Percentiles rank a stretch among this genome's conserved stretches.
phyloP scores from a whole-genome alignment of 179 eudicot species.

The Drosera spatulata region DNA sequence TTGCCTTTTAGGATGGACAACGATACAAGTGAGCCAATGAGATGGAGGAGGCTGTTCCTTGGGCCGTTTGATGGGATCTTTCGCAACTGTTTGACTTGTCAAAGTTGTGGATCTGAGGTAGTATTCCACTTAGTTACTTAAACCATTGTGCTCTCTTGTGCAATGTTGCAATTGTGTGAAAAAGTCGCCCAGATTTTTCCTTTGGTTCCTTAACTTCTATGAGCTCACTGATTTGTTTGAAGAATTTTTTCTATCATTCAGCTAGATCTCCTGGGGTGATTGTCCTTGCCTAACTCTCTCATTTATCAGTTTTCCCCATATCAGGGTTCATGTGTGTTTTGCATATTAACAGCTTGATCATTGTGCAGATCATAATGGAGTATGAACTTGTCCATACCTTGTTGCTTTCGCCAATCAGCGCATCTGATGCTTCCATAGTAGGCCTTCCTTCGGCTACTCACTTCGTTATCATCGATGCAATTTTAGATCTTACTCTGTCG shows the following conservation, averaged over 20 bases:
- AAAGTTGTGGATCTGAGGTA: constrained; percentile 87
- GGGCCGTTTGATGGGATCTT: constrained; percentile 92
- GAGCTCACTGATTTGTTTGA: constrained; percentile 26
- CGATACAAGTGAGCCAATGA: constrained; percentile 33
- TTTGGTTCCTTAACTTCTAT: constrained; percentile 29
- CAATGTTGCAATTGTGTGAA: background rate
- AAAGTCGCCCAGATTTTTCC: background rate
- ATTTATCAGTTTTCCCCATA: too few relatives aligned
- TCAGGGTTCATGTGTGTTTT: too few relatives aligned
- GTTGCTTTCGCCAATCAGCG: too few relatives aligned
- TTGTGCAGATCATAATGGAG: too few relatives aligned
- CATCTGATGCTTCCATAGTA: constrained; percentile 21
- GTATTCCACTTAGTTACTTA: constrained; percentile 25
- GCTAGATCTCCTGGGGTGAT: too few relatives aligned
- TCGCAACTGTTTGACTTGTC: constrained; percentile 63
- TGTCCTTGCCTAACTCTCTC: too few relatives aligned
- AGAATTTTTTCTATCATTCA: too few relatives aligned
- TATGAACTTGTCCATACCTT: too few relatives aligned
- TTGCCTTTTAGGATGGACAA: constrained; percentile 17
- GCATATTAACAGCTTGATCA: too few relatives aligned
- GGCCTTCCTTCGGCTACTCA: too few relatives aligned
- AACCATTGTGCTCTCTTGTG: background rate
- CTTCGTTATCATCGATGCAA: too few relatives aligned
- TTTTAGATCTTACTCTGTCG: too few relatives aligned
- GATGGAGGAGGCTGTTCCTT: constrained; percentile 58